phyloP scores from a whole-genome alignment of 306 rosid genomes.

The Vigna nakashimae region DNA sequence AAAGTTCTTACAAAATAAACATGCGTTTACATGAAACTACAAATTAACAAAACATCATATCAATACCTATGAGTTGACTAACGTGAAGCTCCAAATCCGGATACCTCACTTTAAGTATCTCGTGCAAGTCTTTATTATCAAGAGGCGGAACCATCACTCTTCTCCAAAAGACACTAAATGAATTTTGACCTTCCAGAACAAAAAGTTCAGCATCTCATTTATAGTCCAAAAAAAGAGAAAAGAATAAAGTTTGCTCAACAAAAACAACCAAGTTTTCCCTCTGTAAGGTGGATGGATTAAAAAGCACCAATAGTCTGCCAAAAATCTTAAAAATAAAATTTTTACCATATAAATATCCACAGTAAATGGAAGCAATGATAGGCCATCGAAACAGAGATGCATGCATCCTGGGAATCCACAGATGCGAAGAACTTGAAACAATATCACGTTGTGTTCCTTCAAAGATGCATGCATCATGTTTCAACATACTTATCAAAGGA shows the following conservation, averaged over 20 bases:
- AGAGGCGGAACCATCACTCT: constrained; percentile 74
- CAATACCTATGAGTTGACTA: constrained; percentile 67
- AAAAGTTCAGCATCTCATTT: constrained; percentile 10
- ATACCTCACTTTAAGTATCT: constrained; percentile 64
- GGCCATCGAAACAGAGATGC: not conserved
- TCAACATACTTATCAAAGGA: constrained; percentile 5
- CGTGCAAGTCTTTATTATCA: constrained; percentile 62
- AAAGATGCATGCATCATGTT: constrained; percentile 9
- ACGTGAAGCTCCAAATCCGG: constrained; percentile 65
- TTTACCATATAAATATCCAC: not conserved
- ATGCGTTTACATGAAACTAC: not conserved
- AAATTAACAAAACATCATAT: not conserved
- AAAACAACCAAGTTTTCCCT: not conserved
- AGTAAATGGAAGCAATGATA: not conserved
- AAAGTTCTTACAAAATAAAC: not conserved
- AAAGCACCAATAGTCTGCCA: not conserved
- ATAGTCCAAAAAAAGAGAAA: not conserved
- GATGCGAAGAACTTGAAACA: constrained; percentile 1
- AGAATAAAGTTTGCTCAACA: constrained; percentile 1
- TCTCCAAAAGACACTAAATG: constrained; percentile 79
- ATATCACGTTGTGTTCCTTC: not conserved
- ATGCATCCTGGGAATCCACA: not conserved
- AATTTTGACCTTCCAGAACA: constrained; percentile 63
- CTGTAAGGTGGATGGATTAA: not conserved
- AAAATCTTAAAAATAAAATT: not conserved